A percentile compares a stretch with the other conserved stretches of the same genome.
phyloP scores from a whole-genome alignment of 2,329 filamentous ascomycete genomes.

The Leptographium radiaticola region DNA sequence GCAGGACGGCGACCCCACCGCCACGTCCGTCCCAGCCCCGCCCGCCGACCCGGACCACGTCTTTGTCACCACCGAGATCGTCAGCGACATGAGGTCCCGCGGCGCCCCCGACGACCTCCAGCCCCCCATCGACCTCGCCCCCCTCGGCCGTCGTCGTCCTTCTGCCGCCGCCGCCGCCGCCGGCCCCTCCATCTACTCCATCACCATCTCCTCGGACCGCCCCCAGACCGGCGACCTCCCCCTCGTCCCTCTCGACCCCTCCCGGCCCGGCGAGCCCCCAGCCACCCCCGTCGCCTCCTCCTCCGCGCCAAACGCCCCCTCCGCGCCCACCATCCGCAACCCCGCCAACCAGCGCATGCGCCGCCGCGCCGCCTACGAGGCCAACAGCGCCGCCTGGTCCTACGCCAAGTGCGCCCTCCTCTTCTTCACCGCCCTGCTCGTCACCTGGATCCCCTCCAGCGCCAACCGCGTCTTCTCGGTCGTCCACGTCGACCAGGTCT shows the following conservation, averaged over 20 bases:
- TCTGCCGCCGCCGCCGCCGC: neutral
- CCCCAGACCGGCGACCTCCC: neutral
- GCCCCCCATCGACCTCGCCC: conserved; percentile 20
- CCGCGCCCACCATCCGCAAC: conserved; percentile 7
- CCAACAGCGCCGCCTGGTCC: conserved; percentile 52
- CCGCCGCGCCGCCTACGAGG: conserved; percentile 30
- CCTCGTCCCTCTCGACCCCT: neutral
- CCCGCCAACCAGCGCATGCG: conserved; percentile 15
- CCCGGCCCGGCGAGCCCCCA: neutral
- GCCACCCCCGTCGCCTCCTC: neutral
- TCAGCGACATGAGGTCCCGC: conserved; percentile 1
- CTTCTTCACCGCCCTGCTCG: conserved; percentile 57
- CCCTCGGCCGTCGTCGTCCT: conserved; percentile 15
- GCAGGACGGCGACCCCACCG: conserved; percentile 31
- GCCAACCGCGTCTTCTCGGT: conserved; percentile 65
- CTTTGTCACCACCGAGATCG: conserved; percentile 42
- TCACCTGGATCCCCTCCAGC: conserved; percentile 67
- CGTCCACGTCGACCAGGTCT: conserved; percentile 37
- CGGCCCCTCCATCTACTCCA: conserved; percentile 26
- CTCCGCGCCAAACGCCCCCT: neutral
- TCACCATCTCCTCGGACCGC: conserved; percentile 32
- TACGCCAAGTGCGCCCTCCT: conserved; percentile 59
- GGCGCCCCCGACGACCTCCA: conserved; percentile 7
- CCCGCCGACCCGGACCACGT: conserved; percentile 36
- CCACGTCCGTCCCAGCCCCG: conserved; percentile 29